Base-by-base conservation (phyloP, 176 grass and related monocot species). In the Saccharum spontaneum region DNA sequence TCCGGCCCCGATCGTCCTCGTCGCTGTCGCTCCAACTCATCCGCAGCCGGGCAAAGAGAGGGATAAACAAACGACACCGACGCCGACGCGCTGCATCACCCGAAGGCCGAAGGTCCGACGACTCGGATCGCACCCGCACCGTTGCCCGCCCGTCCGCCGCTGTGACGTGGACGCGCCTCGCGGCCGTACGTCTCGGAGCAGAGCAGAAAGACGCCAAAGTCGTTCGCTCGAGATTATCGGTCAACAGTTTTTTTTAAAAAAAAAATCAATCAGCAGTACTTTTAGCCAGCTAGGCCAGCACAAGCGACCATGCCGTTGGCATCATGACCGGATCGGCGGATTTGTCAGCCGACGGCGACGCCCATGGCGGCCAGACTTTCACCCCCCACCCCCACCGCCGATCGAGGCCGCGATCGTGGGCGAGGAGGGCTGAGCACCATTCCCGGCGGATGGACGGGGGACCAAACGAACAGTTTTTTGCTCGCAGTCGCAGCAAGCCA, bases 301-400 rank as follows among this genome's bases (percentile, higher is more conserved):
- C n/a, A n/a, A n/a, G n/a, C n/a, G n/a, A n/a, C n/a, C n/a, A n/a
- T n/a, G n/a, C n/a, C n/a, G n/a, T 36, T 9, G 9, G 34, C 76
- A 80, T 73, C 63, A 80, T 73, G 48, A 69, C 73, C 69, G 12
- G 66, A 67, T 78, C 78, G 65, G 26, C 28, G 36, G 68, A 34
- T 76, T 81, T 17, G 70, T 61, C 83, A 10, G 60, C 14, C 4
- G 88, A 86, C 13, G 52, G 54, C 54, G 88, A 86, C 59, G 80
- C 39, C 36, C 71, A 39, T 36, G 22, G 24, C 61, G n/a, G 28
- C 46, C 37, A 60, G 61, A 37, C 46, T 75, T 31, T 37, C 49
- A 40, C 14, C 50, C 50, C 20, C 4, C 34, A 1, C 34, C 31
- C 66, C 64, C 2, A 48, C 46, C 46, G 2, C 46, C 46, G 13